Conservation (phyloP, 2,329 filamentous ascomycete genomes). For the Nigrograna mackinnonii region DNA sequence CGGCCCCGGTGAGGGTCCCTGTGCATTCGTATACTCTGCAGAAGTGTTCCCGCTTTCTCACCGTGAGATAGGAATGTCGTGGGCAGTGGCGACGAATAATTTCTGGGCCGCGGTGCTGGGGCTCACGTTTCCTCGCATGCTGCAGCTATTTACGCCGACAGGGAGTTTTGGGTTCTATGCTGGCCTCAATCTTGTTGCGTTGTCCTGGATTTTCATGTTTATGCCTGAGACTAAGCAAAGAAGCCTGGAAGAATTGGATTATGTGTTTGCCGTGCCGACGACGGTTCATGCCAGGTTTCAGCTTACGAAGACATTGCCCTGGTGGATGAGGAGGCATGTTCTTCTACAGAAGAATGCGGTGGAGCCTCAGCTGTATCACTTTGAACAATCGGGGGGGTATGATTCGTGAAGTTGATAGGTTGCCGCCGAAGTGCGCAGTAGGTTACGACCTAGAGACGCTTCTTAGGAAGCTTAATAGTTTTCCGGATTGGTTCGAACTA, state of each 20-base stretch:
- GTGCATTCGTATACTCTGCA: slow-evolving; percentile 69
- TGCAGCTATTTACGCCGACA: slow-evolving; percentile 35
- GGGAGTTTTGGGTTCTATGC: slow-evolving; percentile 46
- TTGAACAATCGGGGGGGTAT: too few relatives aligned
- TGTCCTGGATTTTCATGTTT: slow-evolving; percentile 32
- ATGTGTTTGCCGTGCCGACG: slow-evolving; percentile 44
- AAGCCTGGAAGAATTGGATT: slow-evolving; percentile 35
- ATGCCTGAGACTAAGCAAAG: slow-evolving; percentile 36
- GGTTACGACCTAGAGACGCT: too few relatives aligned
- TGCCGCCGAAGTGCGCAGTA: too few relatives aligned
- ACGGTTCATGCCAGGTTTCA: slow-evolving; percentile 42
- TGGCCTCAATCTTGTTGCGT: slow-evolving; percentile 29
- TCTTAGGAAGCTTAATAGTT: too few relatives aligned
- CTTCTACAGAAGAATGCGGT: slow-evolving; percentile 32
- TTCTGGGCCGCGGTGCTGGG: slow-evolving; percentile 46
- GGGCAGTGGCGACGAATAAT: slow-evolving; percentile 44
- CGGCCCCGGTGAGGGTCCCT: slow-evolving; percentile 51
- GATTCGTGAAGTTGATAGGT: too few relatives aligned
- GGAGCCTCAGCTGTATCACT: neutral
- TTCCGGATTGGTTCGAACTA: too few relatives aligned
- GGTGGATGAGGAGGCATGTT: slow-evolving; percentile 46
- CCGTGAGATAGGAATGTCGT: slow-evolving; percentile 51
- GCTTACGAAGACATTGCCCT: slow-evolving; percentile 44
- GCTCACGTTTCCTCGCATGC: slow-evolving; percentile 43
- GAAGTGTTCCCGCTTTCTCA: slow-evolving; percentile 72